Evolutionary conservation across 2,329 filamentous ascomycete genomes (phyloP).

Genomic region (Rasamsonia emersonii): DNA sequence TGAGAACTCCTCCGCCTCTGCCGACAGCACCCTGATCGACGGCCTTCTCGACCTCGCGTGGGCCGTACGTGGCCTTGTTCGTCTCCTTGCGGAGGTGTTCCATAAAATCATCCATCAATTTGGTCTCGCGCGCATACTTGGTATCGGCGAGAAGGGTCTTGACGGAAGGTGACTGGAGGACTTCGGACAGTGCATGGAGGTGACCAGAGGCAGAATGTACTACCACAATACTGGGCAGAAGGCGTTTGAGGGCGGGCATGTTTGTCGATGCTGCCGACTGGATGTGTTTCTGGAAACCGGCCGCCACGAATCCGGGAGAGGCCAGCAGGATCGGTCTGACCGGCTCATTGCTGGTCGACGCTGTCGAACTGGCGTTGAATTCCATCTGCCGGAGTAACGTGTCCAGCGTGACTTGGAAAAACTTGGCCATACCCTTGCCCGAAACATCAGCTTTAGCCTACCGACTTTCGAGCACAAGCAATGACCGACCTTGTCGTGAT

Average conservation of each 20-base stretch:
- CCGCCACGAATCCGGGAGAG: conserved; percentile 79
- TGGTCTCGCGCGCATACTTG: conserved; percentile 77
- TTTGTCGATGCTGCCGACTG: conserved; percentile 52
- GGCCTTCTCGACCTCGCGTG: conserved; percentile 69
- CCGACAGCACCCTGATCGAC: conserved; percentile 84
- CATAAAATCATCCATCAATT: conserved; percentile 76
- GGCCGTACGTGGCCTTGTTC: conserved; percentile 83
- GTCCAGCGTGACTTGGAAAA: conserved; percentile 68
- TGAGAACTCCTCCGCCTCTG: conserved; percentile 69
- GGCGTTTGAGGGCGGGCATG: conserved; percentile 56
- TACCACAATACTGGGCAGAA: conserved; percentile 53
- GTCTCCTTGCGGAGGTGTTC: conserved; percentile 73
- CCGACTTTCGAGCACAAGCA: neutral
- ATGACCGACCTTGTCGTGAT: conserved; percentile 39
- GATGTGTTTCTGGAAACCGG: conserved; percentile 69
- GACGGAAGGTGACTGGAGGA: conserved; percentile 73
- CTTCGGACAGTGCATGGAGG: conserved; percentile 77
- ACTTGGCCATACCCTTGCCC: conserved; percentile 57
- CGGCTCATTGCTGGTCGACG: conserved; percentile 17
- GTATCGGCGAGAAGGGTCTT: conserved; percentile 71
- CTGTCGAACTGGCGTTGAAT: conserved; percentile 44
- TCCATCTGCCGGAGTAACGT: conserved; percentile 73
- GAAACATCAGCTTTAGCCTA: neutral
- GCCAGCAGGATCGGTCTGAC: conserved; percentile 66
- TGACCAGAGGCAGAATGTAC: conserved; percentile 82